Evolutionary conservation across 176 grass and related monocot genomes (phyloP), one percentile per base, ranked within the genome.

Genomic region (Ananas comosus): DNA sequence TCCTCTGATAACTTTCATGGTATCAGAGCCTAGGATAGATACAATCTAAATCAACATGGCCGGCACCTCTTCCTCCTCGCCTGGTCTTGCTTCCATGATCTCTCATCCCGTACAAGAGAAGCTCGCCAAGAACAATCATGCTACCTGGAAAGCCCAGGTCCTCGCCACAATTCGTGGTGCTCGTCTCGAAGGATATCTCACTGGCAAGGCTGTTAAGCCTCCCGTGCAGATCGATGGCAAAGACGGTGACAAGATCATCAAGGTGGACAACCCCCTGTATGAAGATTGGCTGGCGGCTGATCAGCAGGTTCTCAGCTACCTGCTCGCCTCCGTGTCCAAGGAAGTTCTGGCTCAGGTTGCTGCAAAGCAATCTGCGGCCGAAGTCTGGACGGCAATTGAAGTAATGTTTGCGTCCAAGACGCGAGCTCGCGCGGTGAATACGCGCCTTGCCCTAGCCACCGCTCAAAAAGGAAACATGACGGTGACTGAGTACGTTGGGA

Each of bases 21-120:
- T 29, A 29, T 29, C 28, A 29, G 28, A 29, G 28, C 28, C 28
- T 29, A 29, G 28, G 28, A 29, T 29, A 29, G 28, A 29, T 29
- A 29, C 3, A 29, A 29, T 29, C 28, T 29, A 29, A 1, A 29
- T 29, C 28, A 29, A 29, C 28, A 29, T 29, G 28, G 28, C 28
- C 51, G 51, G 51, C 51, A 53, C 51, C 51, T 53, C 51, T 12
- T 53, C 51, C 51, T 53, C 3, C 51, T 6, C 14, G 1, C 51
- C 51, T 53, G 51, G 51, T 53, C 51, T 53, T 53, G 51, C 51
- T 53, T 53, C 51, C 51, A 53, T 53, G 51, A 53, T 53, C 51
- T 53, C 51, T 53, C 51, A 53, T 53, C 51, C 51, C 51, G 14
- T 53, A 53, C 51, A 53, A 53, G 51, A 53, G 51, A 53, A 53